Evolutionary conservation across 139 green algal species (phyloP).

Genomic region (Chlamydomonas eustigma): DNA sequence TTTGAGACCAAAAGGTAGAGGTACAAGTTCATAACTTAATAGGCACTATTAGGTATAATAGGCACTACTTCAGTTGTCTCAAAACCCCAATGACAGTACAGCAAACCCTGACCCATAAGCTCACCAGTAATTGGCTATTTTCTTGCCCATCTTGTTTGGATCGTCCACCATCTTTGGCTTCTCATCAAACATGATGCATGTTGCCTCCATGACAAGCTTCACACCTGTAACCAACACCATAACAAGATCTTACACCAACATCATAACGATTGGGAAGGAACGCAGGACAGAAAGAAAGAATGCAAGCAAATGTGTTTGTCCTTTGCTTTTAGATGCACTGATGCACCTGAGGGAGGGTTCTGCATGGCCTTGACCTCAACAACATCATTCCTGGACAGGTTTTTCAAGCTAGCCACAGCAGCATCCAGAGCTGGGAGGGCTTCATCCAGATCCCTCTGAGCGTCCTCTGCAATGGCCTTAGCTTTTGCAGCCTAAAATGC

Average conservation of each 20-base stretch:
- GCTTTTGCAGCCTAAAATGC: conserved; percentile 19
- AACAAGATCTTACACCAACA: too few species aligned
- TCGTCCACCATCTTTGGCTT: conserved; percentile 82
- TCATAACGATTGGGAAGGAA: too few species aligned
- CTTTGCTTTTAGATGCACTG: too few species aligned
- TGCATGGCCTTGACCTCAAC: conserved; percentile 72
- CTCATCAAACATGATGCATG: conserved; percentile 84
- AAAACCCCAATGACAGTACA: too few species aligned
- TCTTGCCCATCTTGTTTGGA: conserved; percentile 63
- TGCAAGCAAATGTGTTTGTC: background rate
- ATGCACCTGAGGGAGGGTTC: conserved; percentile 60
- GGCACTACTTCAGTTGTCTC: too few species aligned
- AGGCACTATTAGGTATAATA: too few species aligned
- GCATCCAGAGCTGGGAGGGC: conserved; percentile 64
- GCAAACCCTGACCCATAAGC: too few species aligned
- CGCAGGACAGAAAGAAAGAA: background rate
- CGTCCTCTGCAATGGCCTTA: conserved; percentile 53
- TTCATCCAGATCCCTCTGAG: conserved; percentile 58
- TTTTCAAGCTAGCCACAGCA: conserved; percentile 66
- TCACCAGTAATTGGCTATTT: conserved; percentile 25
- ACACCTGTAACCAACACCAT: conserved; percentile 41
- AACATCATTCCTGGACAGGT: conserved; percentile 67
- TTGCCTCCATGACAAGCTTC: conserved; percentile 63
- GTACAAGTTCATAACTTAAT: too few species aligned
- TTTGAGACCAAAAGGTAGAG: too few species aligned